Base-by-base conservation (phyloP, 768 basidiomycete genomes). In the Lentinula boryana region DNA sequence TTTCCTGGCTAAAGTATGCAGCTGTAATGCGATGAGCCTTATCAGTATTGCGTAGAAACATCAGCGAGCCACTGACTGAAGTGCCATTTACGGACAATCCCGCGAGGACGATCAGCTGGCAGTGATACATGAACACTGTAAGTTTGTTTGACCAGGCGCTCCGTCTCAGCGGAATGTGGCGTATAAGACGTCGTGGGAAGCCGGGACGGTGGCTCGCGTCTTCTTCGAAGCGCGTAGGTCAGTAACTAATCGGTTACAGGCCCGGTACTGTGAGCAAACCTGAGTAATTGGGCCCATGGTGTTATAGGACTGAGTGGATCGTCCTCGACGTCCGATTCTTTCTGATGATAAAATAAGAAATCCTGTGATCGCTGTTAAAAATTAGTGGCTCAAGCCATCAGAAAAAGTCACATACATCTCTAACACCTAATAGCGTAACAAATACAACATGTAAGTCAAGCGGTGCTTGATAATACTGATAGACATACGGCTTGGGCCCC, bases 341-440 rank as follows among this genome's bases (percentile, higher is more conserved):
- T 90, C 71, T 92, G 89, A 71, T 89, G 86, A 71, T 92, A 92
- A 71, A 91, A 89, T 35, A 92, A 75, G 68, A 92, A 92, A 72
- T 90, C 89, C 88, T 92, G 68, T 78, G 67, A 23, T 10, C 6
- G 33, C 55, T 67, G 68, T 63, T 72, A 65, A 67, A 80, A 78
- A 66, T 70, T 72, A 27, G 1, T 53, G 77, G 79, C 32, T 78
- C 76, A 64, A 83, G 78, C 36, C 35, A 54, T 18, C 60, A 82
- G 78, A 65, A 82, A 18, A 35, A 50, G 49, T 50, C 48, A 68
- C 76, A 61, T 67, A 82, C 81, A 71, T 83, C 81, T 66, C 82
- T 74, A 69, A 84, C 82, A 60, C 81, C 81, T 82, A 50, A 16
- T 35, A 13, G 46, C 12, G 46, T 7, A 21, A 18, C 21, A 23